Evolutionary conservation across 345 rosid species (phyloP), one percentile per base, ranked within the genome.

Genomic region (Iberis pinnata): DNA sequence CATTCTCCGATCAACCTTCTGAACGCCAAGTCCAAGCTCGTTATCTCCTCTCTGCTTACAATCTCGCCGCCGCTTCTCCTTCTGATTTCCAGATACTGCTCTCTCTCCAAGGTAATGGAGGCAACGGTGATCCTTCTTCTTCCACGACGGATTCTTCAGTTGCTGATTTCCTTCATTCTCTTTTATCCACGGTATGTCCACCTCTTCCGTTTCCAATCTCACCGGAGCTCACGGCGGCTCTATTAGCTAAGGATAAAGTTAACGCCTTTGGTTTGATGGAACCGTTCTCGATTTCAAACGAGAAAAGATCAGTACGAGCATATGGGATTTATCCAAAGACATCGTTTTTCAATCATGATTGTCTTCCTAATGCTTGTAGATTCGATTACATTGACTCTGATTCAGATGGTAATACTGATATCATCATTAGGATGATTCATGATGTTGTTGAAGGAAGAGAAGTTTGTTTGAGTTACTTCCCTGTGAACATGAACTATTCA

Each of bases 311-410:
- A 2, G 92, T 82, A 3, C 68, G 96, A 20, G 92, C 84, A 0
- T 90, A 84, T 49, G 96, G 89, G 7, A 76, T 90, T 14, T 90
- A 84, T 41, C 86, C 85, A 0, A 78, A 63, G 68, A 84, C 89
- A 1, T 76, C 96, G 9, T 74, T 87, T 36, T 82, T 87, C 63
- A 90, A 87, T 57, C 96, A 87, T 37, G 98, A 84, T 42, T 90
- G 96, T 70, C 89, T 90, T n/a, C 98, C 98, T 14, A 87, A 87
- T 79, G 98, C 89, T 46, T 90, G 98, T 55, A 72, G 95, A 60
- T 87, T 90, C 40, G 96, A 84, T 45, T 87, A 87, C 12, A 80
- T 84, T 2, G 96, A 87, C 68, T 42, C 76, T 20, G 72, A 41
- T 27, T 61, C 47, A 0, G 75, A 44, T 12, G 58, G 55, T 14